These are phyloP conservation scores for Ogataea paradorogensis DNA, from an alignment of 805 yeast genomes.

Conservation along the genomic window DNA sequence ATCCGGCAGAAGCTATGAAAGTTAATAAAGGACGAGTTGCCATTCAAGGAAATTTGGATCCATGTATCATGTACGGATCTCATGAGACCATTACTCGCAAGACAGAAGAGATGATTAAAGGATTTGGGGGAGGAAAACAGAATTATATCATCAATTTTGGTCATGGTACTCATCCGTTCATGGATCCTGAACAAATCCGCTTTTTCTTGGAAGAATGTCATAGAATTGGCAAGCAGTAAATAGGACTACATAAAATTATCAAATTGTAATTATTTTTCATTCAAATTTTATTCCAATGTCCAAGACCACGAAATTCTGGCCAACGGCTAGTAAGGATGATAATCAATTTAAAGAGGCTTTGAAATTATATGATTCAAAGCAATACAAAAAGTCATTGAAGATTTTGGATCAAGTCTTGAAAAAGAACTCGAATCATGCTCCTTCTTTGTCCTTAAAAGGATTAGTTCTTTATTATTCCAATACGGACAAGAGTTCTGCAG, in stretches of 20 bases:
- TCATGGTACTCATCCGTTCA: constrained; percentile 97
- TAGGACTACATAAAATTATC: neutral
- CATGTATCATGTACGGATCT: constrained; percentile 91
- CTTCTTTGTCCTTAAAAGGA: constrained; percentile 83
- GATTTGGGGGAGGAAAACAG: constrained; percentile 92
- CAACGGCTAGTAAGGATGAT: constrained; percentile 54
- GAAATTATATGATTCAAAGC: constrained; percentile 76
- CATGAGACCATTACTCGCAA: constrained; percentile 74
- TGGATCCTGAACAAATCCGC: constrained; percentile 87
- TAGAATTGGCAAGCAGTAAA: constrained; percentile 51
- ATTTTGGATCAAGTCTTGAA: constrained; percentile 71
- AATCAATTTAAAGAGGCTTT: constrained; percentile 76
- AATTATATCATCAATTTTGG: constrained; percentile 93
- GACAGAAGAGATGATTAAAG: constrained; percentile 83
- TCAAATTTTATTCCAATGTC: constrained; percentile 1
- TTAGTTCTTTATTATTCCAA: constrained; percentile 57
- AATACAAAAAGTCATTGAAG: constrained; percentile 82
- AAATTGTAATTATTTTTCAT: constrained; percentile 1
- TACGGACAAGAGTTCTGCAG: constrained; percentile 58
- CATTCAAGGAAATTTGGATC: constrained; percentile 94
- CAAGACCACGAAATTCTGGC: constrained; percentile 4
- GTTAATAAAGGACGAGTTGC: constrained; percentile 73
- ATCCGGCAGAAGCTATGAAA: constrained; percentile 80
- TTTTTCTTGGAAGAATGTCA: constrained; percentile 87
- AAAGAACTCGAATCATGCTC: constrained; percentile 73